phyloP scores from a whole-genome alignment of 1,139 yeast species.

The Diutina pseudorugosa region DNA sequence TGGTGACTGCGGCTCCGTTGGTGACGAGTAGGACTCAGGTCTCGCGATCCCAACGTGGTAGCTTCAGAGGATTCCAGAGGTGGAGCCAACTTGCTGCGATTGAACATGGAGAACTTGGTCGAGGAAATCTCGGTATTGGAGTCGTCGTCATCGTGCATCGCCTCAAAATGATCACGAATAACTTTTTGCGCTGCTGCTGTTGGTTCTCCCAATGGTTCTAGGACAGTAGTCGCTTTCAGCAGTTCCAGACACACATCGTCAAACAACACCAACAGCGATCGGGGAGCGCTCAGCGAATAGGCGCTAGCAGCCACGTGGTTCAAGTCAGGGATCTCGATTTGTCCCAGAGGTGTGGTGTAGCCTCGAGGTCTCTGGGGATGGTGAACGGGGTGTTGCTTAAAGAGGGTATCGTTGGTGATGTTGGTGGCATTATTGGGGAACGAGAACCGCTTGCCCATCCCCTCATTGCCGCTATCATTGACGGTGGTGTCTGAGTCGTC shows the following conservation, averaged over 20 bases:
- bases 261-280: conserved; percentile 1
- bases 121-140: not conserved
- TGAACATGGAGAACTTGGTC: not conserved
- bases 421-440: not conserved
- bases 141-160: conserved; percentile 1
- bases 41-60: not conserved
- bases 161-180: not conserved
- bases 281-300: not conserved
- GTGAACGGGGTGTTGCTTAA: not conserved
- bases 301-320: not conserved
- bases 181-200: not conserved
- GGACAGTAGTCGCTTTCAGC: not conserved
- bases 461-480: not conserved
- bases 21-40: not conserved
- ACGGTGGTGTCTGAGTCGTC: not conserved
- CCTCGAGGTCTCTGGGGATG: not conserved
- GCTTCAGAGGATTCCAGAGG: not conserved
- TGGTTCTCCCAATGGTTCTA: not conserved
- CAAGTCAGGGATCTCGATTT: conserved; percentile 3
- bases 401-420: not conserved
- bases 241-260: not conserved
- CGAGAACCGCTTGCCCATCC: not conserved
- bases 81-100: not conserved
- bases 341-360: not conserved
- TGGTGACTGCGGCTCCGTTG: not conserved